Evolutionary conservation across 495 filamentous ascomycete genomes (phyloP).

Genomic region (Penicillium verhagenii): DNA sequence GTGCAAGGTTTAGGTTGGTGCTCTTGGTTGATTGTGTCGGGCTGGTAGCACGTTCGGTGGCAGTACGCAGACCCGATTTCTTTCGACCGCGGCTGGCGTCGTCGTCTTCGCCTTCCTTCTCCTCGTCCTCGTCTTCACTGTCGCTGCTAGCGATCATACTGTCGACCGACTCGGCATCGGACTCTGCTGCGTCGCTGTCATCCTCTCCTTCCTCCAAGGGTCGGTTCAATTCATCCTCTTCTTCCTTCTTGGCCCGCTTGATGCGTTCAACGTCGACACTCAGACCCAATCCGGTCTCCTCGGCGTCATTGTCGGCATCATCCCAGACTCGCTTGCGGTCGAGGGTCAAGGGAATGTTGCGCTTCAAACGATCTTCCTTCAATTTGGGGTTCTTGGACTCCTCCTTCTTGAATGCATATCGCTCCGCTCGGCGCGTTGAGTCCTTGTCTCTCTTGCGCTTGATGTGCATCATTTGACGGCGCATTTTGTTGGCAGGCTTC

Average conservation of each 20-base stretch:
- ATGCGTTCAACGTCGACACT: conserved; percentile 76
- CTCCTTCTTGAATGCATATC: conserved; percentile 74
- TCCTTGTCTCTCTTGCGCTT: conserved; percentile 73
- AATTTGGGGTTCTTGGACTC: conserved; percentile 82
- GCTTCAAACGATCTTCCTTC: conserved; percentile 63
- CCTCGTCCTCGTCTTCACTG: conserved; percentile 45
- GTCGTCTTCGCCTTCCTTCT: conserved; percentile 39
- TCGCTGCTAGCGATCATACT: conserved; percentile 64
- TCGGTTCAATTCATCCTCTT: conserved; percentile 53
- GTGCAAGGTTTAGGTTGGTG: conserved; percentile 70
- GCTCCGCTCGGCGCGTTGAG: conserved; percentile 68
- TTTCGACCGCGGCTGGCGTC: conserved; percentile 31
- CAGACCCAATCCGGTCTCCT: conserved; percentile 62
- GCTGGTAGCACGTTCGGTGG: conserved; percentile 54
- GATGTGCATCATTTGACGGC: conserved; percentile 70
- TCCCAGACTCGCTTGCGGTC: conserved; percentile 94
- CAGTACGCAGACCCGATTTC: conserved; percentile 41
- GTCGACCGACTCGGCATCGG: conserved; percentile 62
- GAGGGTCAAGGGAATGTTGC: conserved; percentile 79
- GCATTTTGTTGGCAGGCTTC: conserved; percentile 65
- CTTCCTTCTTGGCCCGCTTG: conserved; percentile 67
- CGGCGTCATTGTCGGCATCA: conserved; percentile 69
- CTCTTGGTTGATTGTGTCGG: conserved; percentile 63
- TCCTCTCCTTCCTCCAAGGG: conserved; percentile 34
- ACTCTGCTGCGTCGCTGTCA: conserved; percentile 45